Conservation (phyloP, 192 early-diverging fungal genomes). For the Backusella tuberculispora region DNA sequence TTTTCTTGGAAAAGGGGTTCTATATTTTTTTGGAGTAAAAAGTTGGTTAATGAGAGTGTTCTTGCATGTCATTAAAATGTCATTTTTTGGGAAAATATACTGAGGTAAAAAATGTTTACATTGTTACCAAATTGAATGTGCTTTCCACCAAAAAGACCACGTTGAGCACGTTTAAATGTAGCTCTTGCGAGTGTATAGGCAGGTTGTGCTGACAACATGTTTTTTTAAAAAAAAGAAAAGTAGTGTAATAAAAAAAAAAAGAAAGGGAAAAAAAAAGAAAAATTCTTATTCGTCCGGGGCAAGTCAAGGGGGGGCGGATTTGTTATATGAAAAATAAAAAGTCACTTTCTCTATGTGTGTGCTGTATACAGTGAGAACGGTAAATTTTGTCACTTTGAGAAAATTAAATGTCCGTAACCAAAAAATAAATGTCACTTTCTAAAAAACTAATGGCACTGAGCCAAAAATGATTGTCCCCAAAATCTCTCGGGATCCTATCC, state of each 20-base stretch:
- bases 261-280: slow-evolving; percentile 10
- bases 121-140: slow-evolving; percentile 66
- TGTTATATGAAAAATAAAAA: background rate
- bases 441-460: too few species aligned
- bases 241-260: slow-evolving; percentile 8
- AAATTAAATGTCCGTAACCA: too few species aligned
- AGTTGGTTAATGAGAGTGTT: background rate
- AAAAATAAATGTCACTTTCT: too few species aligned
- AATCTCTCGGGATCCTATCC: too few species aligned
- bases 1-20: slow-evolving; percentile 66
- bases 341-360: too few species aligned
- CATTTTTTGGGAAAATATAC: too few species aligned
- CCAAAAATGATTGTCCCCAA: too few species aligned
- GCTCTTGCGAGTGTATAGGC: slow-evolving; percentile 48
- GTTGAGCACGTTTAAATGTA: slow-evolving; percentile 60
- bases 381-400: too few species aligned
- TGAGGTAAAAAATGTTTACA: slow-evolving; percentile 34
- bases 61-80: too few species aligned
- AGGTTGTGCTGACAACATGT: slow-evolving; percentile 40
- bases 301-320: background rate
- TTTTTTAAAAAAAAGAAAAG: background rate
- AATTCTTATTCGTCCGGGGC: slow-evolving; percentile 19
- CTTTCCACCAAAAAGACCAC: slow-evolving; percentile 62
- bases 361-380: too few species aligned
- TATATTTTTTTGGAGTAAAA: slow-evolving; percentile 1